Percentiles rank a stretch among this genome's conserved stretches.
Evolutionary conservation across 306 rosid species (phyloP).

Genomic region (Quercus wislizeni): DNA sequence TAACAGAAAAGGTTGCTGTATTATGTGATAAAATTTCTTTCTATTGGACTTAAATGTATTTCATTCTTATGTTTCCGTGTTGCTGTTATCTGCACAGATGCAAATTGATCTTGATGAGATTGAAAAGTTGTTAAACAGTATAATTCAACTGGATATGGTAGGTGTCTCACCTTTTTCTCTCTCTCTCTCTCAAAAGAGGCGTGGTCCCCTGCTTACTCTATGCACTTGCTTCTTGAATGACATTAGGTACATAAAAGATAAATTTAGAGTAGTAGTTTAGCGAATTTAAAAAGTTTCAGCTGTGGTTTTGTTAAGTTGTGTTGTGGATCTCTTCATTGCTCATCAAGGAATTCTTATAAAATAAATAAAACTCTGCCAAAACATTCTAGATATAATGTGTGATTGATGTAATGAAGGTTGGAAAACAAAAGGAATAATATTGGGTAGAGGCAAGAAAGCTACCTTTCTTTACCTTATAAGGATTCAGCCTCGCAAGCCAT

Average conservation of each 20-base stretch:
- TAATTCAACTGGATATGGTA: constrained; percentile 86
- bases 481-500: background rate
- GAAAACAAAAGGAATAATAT: constrained; percentile 3
- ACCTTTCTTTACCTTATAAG: background rate
- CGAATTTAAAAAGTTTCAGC: background rate
- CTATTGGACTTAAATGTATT: background rate
- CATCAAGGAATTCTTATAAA: background rate
- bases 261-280: constrained; percentile 2
- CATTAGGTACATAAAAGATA: background rate
- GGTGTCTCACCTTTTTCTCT: constrained; percentile 25
- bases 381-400: background rate
- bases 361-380: constrained; percentile 1
- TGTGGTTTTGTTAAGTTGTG: constrained; percentile 1
- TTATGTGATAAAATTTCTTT: constrained; percentile 27
- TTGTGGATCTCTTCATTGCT: background rate
- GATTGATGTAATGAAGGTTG: constrained; percentile 3
- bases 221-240: background rate
- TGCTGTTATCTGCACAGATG: constrained; percentile 55
- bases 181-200: background rate
- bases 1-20: constrained; percentile 66
- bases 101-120: constrained; percentile 69
- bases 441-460: background rate
- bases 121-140: constrained; percentile 50
- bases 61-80: constrained; percentile 17
- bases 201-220: background rate